These are phyloP conservation scores for Ceratocystis harringtonii DNA, from an alignment of 2,329 filamentous ascomycete genomes.

Conservation along the genomic window DNA sequence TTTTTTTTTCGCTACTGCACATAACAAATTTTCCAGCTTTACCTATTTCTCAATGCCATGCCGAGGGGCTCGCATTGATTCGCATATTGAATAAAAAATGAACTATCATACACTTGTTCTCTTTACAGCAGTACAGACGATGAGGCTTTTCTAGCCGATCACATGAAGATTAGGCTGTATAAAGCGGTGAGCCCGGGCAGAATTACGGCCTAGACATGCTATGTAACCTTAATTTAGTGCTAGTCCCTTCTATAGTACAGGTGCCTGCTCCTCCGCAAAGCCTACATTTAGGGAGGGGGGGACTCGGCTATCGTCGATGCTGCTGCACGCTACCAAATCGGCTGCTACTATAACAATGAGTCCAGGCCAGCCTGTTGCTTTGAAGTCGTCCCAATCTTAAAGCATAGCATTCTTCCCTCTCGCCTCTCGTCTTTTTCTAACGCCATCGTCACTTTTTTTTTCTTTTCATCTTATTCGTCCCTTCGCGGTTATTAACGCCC, in stretches of 20 bases:
- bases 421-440: background rate
- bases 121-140: background rate
- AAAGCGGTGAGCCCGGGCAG: constrained; percentile 6
- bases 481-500: too few species aligned
- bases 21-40: background rate
- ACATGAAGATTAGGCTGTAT: background rate
- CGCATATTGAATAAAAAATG: background rate
- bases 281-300: background rate
- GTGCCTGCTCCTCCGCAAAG: background rate
- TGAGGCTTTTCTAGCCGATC: background rate
- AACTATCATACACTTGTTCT: background rate
- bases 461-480: background rate
- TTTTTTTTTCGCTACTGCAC: background rate
- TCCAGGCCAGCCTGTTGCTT: background rate
- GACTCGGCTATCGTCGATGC: background rate
- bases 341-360: background rate
- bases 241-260: background rate
- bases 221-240: background rate
- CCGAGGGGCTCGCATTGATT: too few species aligned
- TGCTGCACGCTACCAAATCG: background rate
- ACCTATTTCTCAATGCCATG: background rate
- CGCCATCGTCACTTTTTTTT: background rate
- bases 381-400: background rate
- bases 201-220: background rate
- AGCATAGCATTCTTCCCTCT: background rate